Percentiles rank a stretch among this genome's conserved stretches.
Conservation (phyloP, 257 asterid species). For the Solanum tarijense region DNA sequence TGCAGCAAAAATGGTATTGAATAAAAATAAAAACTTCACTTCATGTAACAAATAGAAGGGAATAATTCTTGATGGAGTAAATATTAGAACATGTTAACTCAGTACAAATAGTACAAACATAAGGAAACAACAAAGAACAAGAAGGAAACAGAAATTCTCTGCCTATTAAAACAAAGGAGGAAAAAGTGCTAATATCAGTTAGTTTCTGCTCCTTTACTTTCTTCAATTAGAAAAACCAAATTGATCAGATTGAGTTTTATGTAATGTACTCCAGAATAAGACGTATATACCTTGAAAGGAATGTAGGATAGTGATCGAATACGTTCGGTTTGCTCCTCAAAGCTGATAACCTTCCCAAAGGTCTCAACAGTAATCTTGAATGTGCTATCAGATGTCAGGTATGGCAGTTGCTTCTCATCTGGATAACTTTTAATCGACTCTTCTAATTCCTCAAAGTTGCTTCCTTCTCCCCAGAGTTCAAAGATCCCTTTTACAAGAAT, state of each 20-base stretch:
- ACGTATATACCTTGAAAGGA: conserved; percentile 60
- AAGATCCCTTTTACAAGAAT: conserved; percentile 93
- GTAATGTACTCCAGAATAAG: neutral
- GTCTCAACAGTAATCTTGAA: conserved; percentile 70
- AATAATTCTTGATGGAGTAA: neutral
- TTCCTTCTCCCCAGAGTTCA: conserved; percentile 95
- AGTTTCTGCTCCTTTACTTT: neutral
- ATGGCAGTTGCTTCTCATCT: conserved; percentile 58
- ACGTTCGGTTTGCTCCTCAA: conserved; percentile 62
- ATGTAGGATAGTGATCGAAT: conserved; percentile 53
- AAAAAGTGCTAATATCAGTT: neutral
- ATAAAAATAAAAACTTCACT: neutral
- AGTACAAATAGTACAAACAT: neutral
- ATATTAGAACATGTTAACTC: neutral
- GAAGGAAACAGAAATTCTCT: neutral
- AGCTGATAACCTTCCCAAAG: conserved; percentile 77
- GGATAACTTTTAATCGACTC: conserved; percentile 58
- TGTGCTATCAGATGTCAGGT: conserved; percentile 56
- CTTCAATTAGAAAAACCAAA: neutral
- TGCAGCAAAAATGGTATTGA: neutral
- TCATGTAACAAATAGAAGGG: neutral
- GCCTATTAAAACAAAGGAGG: neutral
- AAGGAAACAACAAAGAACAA: neutral
- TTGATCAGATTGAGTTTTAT: neutral
- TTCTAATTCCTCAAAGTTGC: conserved; percentile 71